Base-by-base conservation (phyloP, 192 early-diverging fungal species). In the Coemansia sp. region DNA sequence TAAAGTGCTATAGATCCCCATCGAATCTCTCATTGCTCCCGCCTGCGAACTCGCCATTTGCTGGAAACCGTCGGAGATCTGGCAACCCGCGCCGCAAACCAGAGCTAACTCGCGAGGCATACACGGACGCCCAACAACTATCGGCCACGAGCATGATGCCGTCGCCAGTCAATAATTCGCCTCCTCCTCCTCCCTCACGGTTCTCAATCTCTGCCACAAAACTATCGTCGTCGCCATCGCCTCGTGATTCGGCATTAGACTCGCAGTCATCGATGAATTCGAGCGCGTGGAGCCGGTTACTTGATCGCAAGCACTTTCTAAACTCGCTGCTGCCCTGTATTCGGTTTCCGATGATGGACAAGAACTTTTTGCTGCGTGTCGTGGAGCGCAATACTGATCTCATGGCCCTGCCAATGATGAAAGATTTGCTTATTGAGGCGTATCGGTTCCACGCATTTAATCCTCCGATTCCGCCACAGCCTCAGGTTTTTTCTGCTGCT, bases 381-480 rank as follows among this genome's bases (percentile, higher is more conserved):
- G 79, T 82, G 1, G 79, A 82, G 46, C 67, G 74, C 31, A 73
- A 76, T 24, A 12, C 74, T 6, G 74, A 82, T 11, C 67, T 76
- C 3, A 76, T 82, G 73, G 74, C 73, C 14, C 62, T 77, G 54
- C 74, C 73, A 11, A 24, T 76, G 15, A 82, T 82, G 79, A 82
- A 82, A 42, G 74, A 76, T 43, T 37, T 82, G 70, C 74, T 82
- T 19, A 82, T 82, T 51, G 79, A 82, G 43, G 79, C 79, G 2
- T 82, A 82, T 59, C 58, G 79, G n/a, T 77, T 73, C 40, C 79
- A 82, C 24, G 79, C 79, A 2, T 82, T 82, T 35, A 82, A 82
- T 39, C 77, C 77, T 1, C 54, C 64, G n/a, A n/a, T n/a, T 0
- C 42, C 31, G 31, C 20, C 42, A 35, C 58, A 22, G 9, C 38